Conservation (phyloP, 2,329 filamentous ascomycete genomes). For the Fusarium cyanostomum region DNA sequence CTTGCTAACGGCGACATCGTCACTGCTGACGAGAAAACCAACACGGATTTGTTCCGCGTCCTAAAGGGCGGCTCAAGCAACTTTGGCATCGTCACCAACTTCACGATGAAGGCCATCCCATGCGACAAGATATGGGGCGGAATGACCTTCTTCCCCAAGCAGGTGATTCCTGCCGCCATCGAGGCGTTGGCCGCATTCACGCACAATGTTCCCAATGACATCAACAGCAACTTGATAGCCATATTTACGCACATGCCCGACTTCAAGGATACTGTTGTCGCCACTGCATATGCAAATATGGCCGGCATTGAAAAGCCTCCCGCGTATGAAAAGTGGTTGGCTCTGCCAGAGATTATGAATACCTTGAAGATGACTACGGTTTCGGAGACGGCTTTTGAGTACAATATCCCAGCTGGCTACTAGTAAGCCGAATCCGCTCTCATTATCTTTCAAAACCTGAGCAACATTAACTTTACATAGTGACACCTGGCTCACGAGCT, state of each 20-base stretch:
- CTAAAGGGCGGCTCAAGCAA: slow-evolving; percentile 55
- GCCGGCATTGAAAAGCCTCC: slow-evolving; percentile 18
- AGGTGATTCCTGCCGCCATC: slow-evolving; percentile 17
- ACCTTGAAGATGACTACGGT: slow-evolving; percentile 30
- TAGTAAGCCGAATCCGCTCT: slow-evolving; percentile 3
- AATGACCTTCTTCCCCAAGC: slow-evolving; percentile 27
- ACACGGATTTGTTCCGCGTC: slow-evolving; percentile 57
- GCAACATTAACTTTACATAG: neutral
- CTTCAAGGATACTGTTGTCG: slow-evolving; percentile 20
- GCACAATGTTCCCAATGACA: slow-evolving; percentile 21
- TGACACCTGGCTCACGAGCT: slow-evolving; percentile 24
- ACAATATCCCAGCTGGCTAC: slow-evolving; percentile 26
- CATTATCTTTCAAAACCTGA: neutral
- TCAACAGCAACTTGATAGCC: slow-evolving; percentile 18
- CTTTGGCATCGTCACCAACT: slow-evolving; percentile 50
- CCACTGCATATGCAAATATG: slow-evolving; percentile 25
- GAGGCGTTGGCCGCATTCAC: slow-evolving; percentile 8
- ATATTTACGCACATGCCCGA: slow-evolving; percentile 21
- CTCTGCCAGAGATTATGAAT: slow-evolving; percentile 24
- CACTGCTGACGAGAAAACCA: slow-evolving; percentile 47
- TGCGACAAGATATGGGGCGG: slow-evolving; percentile 26
- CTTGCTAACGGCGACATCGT: slow-evolving; percentile 57
- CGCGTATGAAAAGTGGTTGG: slow-evolving; percentile 30
- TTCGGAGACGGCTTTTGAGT: slow-evolving; percentile 26
- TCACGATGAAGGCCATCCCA: slow-evolving; percentile 42